phyloP scores from a whole-genome alignment of 1,284 basidiomycete species.

The Leccinum subfulvum region DNA sequence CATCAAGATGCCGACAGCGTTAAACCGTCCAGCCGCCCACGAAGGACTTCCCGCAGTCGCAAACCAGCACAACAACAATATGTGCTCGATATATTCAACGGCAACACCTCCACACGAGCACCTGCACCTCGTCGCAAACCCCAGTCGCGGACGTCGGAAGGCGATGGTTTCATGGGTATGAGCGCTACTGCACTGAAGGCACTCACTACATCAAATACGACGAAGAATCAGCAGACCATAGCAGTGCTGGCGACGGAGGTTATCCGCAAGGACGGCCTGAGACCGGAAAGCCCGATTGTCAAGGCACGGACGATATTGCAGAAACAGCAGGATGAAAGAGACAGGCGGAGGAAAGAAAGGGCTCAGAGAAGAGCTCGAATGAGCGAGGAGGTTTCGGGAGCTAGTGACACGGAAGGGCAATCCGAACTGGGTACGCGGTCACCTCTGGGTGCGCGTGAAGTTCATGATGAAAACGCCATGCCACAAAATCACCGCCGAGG shows the following conservation, averaged over 20 bases:
- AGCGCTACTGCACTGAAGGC: constrained; percentile 63
- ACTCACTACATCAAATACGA: constrained; percentile 68
- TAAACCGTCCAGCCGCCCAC: constrained; percentile 25
- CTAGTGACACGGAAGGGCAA: constrained; percentile 30
- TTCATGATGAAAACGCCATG: constrained; percentile 34
- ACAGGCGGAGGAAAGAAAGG: constrained; percentile 57
- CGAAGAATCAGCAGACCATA: constrained; percentile 64
- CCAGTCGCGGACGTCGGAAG: constrained; percentile 36
- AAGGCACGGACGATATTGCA: constrained; percentile 73
- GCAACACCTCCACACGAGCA: constrained; percentile 34
- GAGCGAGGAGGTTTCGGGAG: constrained; percentile 37
- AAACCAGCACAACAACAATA: constrained; percentile 41
- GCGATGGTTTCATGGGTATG: constrained; percentile 57
- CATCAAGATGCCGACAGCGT: constrained; percentile 10
- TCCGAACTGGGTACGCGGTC: constrained; percentile 24
- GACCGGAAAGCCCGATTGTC: constrained; percentile 77
- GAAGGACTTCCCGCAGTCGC: constrained; percentile 54
- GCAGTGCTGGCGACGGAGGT: constrained; percentile 53
- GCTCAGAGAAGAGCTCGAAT: constrained; percentile 61
- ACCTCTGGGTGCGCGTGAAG: constrained; percentile 27
- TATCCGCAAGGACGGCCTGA: constrained; percentile 63
- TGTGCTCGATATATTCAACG: constrained; percentile 41
- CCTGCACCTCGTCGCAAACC: constrained; percentile 40
- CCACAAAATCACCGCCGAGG: constrained; percentile 53
- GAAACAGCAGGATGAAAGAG: constrained; percentile 68